A percentile compares a stretch with the other conserved stretches of the same genome.
These are phyloP conservation scores for Vitis cinerea DNA, from an alignment of 164 flowering plant species.

Conservation along the genomic window DNA sequence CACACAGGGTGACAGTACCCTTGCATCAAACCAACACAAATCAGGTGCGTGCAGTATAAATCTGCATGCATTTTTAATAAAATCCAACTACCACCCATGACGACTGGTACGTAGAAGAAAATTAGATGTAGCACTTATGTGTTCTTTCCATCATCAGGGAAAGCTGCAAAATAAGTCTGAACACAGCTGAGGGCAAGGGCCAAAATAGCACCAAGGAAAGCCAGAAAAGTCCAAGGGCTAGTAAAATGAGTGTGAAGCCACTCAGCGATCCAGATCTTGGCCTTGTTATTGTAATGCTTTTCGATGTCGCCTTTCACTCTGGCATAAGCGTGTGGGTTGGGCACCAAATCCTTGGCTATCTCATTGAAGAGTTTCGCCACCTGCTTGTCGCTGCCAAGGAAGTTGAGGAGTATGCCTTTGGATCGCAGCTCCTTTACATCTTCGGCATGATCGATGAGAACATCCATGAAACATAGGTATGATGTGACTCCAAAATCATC, in stretches of 20 bases:
- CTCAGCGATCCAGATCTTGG: neutral
- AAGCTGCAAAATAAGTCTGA: neutral
- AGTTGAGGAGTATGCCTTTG: neutral
- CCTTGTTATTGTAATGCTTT: neutral
- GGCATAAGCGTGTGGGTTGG: neutral
- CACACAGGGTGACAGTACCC: too few species aligned
- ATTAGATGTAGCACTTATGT: too few species aligned
- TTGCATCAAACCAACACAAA: too few species aligned
- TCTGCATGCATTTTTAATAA: too few species aligned
- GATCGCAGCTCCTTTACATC: slow-evolving; percentile 16
- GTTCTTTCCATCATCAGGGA: too few species aligned
- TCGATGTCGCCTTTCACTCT: neutral
- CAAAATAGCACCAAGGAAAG: neutral
- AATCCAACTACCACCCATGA: too few species aligned
- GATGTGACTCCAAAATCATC: slow-evolving; percentile 3
- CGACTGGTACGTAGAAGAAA: too few species aligned
- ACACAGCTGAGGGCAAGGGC: neutral
- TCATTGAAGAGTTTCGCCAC: slow-evolving; percentile 2
- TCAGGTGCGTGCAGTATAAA: too few species aligned
- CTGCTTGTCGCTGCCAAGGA: slow-evolving; percentile 4
- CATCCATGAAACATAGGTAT: slow-evolving; percentile 12
- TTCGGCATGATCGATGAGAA: slow-evolving; percentile 8
- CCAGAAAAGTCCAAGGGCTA: neutral
- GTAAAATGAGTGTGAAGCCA: neutral
- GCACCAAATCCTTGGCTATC: neutral